These are phyloP conservation scores for Trametes polyzona DNA, from an alignment of 1,284 basidiomycete genomes.

Conservation along the genomic window DNA sequence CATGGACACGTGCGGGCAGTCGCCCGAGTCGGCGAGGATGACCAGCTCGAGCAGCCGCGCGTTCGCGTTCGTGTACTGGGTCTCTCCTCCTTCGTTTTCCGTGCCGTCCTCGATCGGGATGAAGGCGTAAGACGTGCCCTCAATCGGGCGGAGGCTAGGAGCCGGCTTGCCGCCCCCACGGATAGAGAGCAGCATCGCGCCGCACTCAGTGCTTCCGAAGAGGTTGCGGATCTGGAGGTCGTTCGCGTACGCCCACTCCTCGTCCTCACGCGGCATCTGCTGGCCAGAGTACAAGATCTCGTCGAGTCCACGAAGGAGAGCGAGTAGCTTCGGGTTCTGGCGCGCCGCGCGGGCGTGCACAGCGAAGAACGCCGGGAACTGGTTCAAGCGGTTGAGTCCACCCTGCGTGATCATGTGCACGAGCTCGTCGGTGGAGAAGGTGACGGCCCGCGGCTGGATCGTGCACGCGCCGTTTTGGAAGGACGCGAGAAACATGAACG, in stretches of 20 bases:
- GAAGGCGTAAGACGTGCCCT: constrained; percentile 61
- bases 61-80: constrained; percentile 50
- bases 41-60: constrained; percentile 63
- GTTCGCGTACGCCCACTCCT: constrained; percentile 62
- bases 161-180: constrained; percentile 45
- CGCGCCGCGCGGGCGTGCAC: constrained; percentile 62
- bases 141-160: constrained; percentile 45
- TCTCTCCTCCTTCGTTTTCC: constrained; percentile 33
- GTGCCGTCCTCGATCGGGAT: constrained; percentile 47
- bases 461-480: constrained; percentile 74
- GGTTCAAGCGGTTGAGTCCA: constrained; percentile 68
- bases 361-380: constrained; percentile 69
- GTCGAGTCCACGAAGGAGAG: constrained; percentile 54
- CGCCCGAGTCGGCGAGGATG: constrained; percentile 60
- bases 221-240: constrained; percentile 65
- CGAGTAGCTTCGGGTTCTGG: constrained; percentile 59
- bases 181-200: constrained; percentile 62
- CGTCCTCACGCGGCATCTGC: constrained; percentile 63
- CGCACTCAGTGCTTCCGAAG: constrained; percentile 75
- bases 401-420: constrained; percentile 68
- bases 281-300: constrained; percentile 68
- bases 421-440: constrained; percentile 67
- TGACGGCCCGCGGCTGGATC: constrained; percentile 65
- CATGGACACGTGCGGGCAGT: constrained; percentile 64
- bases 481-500: constrained; percentile 60